These are phyloP conservation scores for Dimocarpus longan DNA, from an alignment of 345 rosid species.

Conservation along the genomic window DNA sequence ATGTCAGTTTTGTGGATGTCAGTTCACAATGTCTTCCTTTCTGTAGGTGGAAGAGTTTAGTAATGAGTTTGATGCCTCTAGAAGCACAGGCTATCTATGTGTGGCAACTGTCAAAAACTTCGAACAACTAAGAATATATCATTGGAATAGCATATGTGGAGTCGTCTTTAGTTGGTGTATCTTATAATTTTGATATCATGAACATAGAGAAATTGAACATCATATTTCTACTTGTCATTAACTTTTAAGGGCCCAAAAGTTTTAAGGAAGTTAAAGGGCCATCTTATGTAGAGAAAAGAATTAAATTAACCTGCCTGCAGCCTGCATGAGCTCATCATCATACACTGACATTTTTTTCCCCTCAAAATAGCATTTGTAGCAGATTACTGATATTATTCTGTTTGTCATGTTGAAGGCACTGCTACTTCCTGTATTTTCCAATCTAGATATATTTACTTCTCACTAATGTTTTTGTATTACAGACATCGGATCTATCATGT, in stretches of 20 bases:
- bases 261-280: too few species aligned
- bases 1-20: background rate
- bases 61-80: constrained; percentile 78
- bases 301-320: too few species aligned
- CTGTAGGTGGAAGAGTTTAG: constrained; percentile 64
- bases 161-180: background rate
- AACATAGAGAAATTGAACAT: background rate
- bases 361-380: background rate
- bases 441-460: too few species aligned
- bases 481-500: background rate
- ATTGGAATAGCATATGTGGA: background rate
- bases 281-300: too few species aligned
- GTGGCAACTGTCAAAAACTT: constrained; percentile 81
- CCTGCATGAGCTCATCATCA: background rate
- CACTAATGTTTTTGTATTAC: background rate
- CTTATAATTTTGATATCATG: background rate
- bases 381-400: background rate
- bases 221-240: background rate
- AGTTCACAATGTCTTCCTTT: background rate
- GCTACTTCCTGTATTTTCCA: background rate
- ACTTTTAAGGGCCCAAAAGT: background rate
- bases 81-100: constrained; percentile 89
- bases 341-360: background rate
- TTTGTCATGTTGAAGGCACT: background rate
- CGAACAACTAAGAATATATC: constrained; percentile 55